These are phyloP conservation scores for Dipteronia dyeriana DNA, from an alignment of 345 rosid species.

Conservation along the genomic window DNA sequence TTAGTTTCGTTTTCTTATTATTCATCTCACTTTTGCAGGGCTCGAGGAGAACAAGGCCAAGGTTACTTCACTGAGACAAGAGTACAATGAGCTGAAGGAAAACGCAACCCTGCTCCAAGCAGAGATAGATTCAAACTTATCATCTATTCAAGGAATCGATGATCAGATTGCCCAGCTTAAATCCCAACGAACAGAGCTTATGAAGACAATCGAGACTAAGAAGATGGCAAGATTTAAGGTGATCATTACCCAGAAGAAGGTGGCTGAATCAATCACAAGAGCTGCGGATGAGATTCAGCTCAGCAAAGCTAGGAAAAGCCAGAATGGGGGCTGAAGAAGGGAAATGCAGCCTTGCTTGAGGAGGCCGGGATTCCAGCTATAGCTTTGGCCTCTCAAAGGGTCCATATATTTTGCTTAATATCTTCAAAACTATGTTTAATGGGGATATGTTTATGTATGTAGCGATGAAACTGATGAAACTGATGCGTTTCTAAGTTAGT, in stretches of 20 bases:
- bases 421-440: neutral
- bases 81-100: constrained; percentile 59
- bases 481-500: neutral
- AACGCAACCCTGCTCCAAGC: constrained; percentile 46
- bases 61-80: constrained; percentile 55
- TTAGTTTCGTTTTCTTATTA: constrained; percentile 35
- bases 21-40: constrained; percentile 6
- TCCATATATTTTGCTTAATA: constrained; percentile 17
- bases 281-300: constrained; percentile 58
- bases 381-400: constrained; percentile 59
- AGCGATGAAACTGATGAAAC: neutral
- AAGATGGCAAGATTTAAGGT: constrained; percentile 45
- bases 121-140: constrained; percentile 44
- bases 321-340: constrained; percentile 55
- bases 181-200: constrained; percentile 43
- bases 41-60: constrained; percentile 58
- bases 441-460: neutral
- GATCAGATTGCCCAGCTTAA: constrained; percentile 56
- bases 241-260: constrained; percentile 43
- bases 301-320: constrained; percentile 43
- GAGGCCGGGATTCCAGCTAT: constrained; percentile 52
- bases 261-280: constrained; percentile 50
- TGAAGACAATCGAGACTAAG: constrained; percentile 32
- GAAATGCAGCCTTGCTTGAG: constrained; percentile 49
- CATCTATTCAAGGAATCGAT: constrained; percentile 52